Base-by-base conservation (phyloP, 257 asterid species). In the Prunella vulgaris region DNA sequence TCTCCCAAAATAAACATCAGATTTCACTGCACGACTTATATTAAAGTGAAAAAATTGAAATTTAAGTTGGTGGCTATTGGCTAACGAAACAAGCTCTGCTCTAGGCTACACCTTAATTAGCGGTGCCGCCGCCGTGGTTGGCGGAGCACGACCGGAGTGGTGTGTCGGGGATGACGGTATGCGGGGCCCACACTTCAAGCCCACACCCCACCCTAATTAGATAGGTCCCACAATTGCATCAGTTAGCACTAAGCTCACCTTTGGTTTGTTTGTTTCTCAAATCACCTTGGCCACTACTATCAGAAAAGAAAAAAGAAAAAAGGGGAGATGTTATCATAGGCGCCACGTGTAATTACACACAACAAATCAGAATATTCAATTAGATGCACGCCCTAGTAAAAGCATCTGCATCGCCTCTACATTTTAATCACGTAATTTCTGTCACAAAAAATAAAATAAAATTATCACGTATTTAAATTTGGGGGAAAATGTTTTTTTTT, bases 281-380 rank as follows among this genome's bases (percentile, higher is more conserved):
- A 63, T 71, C 82, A 81, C 64, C 58, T 78, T 56, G 66, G 64
- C 78, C 89, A 84, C 85, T 73, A 79, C 22, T 25, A 64, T 12
- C 17, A 18, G n/a, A 62, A 58, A 53, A 3, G 5, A 3, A 6
- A 28, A 28, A 3, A 6, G 5, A 28, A 28, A 28, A 4, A 28
- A 28, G 5, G 46, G 53, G 62, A 33, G 32, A 70, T 67, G 82
- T 83, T 28, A 7, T 74, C 82, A 71, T 68, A 12, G 53, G 0
- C 42, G 80, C 77, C 87, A 86, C 87, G 80, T 80, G 85, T 79
- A 78, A 18, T 62, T 24, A 15, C 67, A 28, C 64, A 28, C 60
- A 58, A 20, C 66, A 60, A 59, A 78, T 66, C 49, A 58, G 93
- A 77, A 89, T 87, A 86, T 87, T 86, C 96, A 83, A 76, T 64